Conservation (phyloP, 148 eudicot species). For the Diospyros lotus region DNA sequence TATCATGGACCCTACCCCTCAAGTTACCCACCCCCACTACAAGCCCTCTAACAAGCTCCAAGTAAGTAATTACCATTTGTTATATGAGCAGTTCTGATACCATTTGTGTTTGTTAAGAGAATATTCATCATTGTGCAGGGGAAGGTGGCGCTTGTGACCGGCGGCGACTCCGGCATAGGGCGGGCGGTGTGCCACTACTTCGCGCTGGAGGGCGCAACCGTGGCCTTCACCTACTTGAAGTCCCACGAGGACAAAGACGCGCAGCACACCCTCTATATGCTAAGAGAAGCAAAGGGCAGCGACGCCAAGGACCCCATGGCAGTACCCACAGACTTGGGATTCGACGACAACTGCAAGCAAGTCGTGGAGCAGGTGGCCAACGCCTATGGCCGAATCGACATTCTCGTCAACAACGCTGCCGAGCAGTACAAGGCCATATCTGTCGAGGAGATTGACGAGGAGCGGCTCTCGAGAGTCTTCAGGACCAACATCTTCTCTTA, state of each 20-base stretch:
- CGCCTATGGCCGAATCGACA: constrained; percentile 59
- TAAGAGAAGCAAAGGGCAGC: constrained; percentile 39
- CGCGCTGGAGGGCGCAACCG: constrained; percentile 72
- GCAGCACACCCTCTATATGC: constrained; percentile 45
- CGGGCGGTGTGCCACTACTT: constrained; percentile 69
- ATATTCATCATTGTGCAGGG: constrained; percentile 41
- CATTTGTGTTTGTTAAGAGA: too few relatives aligned
- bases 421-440: constrained; percentile 56
- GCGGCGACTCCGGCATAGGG: constrained; percentile 95
- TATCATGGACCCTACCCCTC: constrained; percentile 69
- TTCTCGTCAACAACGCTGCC: constrained; percentile 74
- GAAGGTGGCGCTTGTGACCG: constrained; percentile 79
- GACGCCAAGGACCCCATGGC: constrained; percentile 72
- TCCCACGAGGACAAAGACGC: constrained; percentile 76
- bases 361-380: constrained; percentile 42
- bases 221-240: constrained; percentile 86
- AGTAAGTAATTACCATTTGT: constrained; percentile 14
- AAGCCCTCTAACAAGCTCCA: constrained; percentile 64
- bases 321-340: constrained; percentile 63
- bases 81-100: too few relatives aligned
- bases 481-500: constrained; percentile 80
- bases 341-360: constrained; percentile 60
- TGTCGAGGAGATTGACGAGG: constrained; percentile 73
- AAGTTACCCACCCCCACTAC: constrained; percentile 27
- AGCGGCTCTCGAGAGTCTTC: constrained; percentile 70